Evolutionary conservation across 139 green algal species (phyloP), one percentile per base, ranked within the genome.

Genomic region (Edaphochlamys debaryana): DNA sequence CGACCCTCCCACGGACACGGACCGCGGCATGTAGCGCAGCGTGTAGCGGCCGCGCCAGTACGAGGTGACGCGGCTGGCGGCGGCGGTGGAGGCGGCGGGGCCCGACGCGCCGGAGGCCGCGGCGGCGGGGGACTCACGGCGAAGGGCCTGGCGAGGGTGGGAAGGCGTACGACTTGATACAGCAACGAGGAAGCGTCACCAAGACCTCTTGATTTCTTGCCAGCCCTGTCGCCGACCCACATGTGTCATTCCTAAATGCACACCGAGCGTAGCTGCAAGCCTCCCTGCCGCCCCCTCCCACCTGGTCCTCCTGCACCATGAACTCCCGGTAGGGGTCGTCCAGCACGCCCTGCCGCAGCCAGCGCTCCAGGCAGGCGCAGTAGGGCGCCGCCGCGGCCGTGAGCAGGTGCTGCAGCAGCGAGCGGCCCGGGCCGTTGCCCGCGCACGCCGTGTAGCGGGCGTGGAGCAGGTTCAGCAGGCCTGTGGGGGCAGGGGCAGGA

Each of bases 251-350:
- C n/a, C n/a, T n/a, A n/a, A n/a, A n/a, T n/a, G n/a, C n/a, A n/a
- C n/a, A n/a, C n/a, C n/a, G n/a, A n/a, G n/a, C n/a, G n/a, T n/a
- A n/a, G n/a, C n/a, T n/a, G n/a, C n/a, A n/a, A n/a, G n/a, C n/a
- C n/a, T n/a, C n/a, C n/a, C n/a, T n/a, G n/a, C n/a, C n/a, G n/a
- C n/a, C n/a, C n/a, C n/a, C n/a, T n/a, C n/a, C n/a, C 79, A 91
- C 87, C 84, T 85, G 64, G 84, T 91, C 67, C 74, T 94, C 90
- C 67, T 94, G 79, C 30, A 98, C 89, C 91, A 99, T 96, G 79
- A 99, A 99, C 85, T 99, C 96, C 25, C 38, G 69, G 79, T 97
- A 96, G 0, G 96, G 94, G 74, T 98, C 96, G 48, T 96, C 90
- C 69, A 98, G 77, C 42, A 91, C 69, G 0, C 95, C 96, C 69